These are phyloP conservation scores for Narthecium ossifragum DNA, from an alignment of 106 monocot species.

Conservation along the genomic window DNA sequence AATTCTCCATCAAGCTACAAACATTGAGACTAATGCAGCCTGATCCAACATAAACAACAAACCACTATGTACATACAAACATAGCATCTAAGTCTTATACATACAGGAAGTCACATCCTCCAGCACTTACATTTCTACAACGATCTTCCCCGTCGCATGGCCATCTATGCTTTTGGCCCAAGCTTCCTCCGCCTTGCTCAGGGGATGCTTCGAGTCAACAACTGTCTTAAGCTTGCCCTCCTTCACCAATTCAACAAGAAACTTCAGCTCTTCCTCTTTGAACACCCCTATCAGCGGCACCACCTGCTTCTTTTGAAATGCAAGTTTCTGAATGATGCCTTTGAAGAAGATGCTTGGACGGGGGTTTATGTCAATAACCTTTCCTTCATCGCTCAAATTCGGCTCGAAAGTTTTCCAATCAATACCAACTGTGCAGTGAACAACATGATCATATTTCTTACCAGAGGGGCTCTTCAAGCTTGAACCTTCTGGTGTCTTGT, in stretches of 20 bases:
- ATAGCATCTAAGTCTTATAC: too few relatives aligned
- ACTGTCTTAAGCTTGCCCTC: conserved; percentile 42
- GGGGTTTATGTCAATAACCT: conserved; percentile 25
- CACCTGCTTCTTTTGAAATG: conserved; percentile 24
- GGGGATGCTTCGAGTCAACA: conserved; percentile 24
- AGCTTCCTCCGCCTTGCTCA: conserved; percentile 29
- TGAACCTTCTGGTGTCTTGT: conserved; percentile 32
- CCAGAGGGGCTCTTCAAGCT: conserved; percentile 32
- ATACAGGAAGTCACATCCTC: too few relatives aligned
- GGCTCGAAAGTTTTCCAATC: conserved; percentile 19
- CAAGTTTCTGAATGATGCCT: conserved; percentile 9
- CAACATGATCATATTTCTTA: conserved; percentile 28
- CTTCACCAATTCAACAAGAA: conserved; percentile 26
- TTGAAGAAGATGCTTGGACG: neutral
- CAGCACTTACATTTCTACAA: conserved; percentile 31
- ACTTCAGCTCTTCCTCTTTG: conserved; percentile 22
- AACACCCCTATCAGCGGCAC: conserved; percentile 11
- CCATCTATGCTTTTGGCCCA: conserved; percentile 37
- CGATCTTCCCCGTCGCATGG: conserved; percentile 48
- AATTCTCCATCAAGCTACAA: too few relatives aligned
- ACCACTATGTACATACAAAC: too few relatives aligned
- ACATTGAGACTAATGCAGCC: too few relatives aligned
- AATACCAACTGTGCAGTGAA: conserved; percentile 30
- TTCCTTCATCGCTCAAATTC: conserved; percentile 17
- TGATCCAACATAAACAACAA: too few relatives aligned